These are phyloP conservation scores for Flagelloscypha sp. DNA, from an alignment of 768 basidiomycete genomes.

Conservation along the genomic window DNA sequence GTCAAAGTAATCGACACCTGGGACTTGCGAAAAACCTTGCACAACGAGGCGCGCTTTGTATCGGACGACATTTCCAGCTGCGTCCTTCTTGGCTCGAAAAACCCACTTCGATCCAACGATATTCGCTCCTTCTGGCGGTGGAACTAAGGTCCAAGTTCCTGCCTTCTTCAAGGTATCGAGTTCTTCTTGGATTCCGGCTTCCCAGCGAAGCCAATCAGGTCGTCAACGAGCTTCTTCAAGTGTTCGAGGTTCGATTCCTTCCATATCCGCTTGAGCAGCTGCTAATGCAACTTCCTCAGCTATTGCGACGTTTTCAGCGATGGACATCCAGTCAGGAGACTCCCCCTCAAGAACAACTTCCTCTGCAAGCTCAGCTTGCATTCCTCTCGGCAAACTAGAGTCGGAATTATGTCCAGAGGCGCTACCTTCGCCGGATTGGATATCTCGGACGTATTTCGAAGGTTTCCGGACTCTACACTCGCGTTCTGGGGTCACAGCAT, in stretches of 20 bases:
- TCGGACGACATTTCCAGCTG: conserved; percentile 16
- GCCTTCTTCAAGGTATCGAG: conserved; percentile 11
- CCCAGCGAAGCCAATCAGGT: conserved; percentile 19
- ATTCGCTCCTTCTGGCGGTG: conserved; percentile 12
- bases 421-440: too few species aligned
- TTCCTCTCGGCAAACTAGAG: too few species aligned
- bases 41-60: conserved; percentile 29
- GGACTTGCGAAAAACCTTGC: conserved; percentile 23
- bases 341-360: conserved; percentile 10
- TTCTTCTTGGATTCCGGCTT: conserved; percentile 15
- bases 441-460: too few species aligned
- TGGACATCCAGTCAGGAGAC: conserved; percentile 10
- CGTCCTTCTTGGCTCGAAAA: conserved; percentile 24
- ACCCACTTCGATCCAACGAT: conserved; percentile 16
- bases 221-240: conserved; percentile 15
- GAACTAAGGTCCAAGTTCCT: conserved; percentile 18
- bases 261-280: conserved; percentile 4
- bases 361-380: conserved; percentile 7
- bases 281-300: conserved; percentile 2
- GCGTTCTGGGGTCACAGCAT: too few species aligned
- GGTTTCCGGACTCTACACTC: too few species aligned
- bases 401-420: too few species aligned
- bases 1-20: conserved; percentile 17
- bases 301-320: conserved; percentile 8
- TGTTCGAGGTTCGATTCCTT: conserved; percentile 3